These are phyloP conservation scores for Dactylis glomerata DNA, from an alignment of 176 grass and related monocot genomes.

Conservation along the genomic window DNA sequence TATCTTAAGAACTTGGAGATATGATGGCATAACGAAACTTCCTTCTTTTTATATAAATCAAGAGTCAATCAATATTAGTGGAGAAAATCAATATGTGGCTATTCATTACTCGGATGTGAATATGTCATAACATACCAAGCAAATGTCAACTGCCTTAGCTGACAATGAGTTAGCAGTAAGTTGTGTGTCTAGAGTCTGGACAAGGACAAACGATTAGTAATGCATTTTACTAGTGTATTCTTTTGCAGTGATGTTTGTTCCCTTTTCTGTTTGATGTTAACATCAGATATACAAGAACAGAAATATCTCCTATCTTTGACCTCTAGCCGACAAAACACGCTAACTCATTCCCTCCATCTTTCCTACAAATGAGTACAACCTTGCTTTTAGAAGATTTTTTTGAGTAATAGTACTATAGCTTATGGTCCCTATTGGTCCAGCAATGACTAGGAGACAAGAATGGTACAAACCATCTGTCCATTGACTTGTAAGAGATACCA, in stretches of 20 bases:
- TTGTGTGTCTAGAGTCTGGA: slow-evolving; percentile 24
- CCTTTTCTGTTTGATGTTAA: slow-evolving; percentile 13
- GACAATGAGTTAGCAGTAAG: slow-evolving; percentile 26
- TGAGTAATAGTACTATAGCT: slow-evolving; percentile 17
- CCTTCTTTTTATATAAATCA: slow-evolving; percentile 20
- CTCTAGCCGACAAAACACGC: slow-evolving; percentile 23
- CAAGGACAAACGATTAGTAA: slow-evolving; percentile 30
- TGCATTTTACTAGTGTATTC: not conserved
- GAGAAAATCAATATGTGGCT: not conserved
- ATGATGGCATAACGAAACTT: slow-evolving; percentile 14
- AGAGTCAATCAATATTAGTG: slow-evolving; percentile 22
- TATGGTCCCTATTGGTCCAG: slow-evolving; percentile 30
- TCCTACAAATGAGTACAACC: slow-evolving; percentile 4
- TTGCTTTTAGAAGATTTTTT: not conserved
- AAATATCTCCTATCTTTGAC: slow-evolving; percentile 10
- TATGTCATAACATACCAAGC: slow-evolving; percentile 7
- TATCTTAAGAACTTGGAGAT: slow-evolving; percentile 21
- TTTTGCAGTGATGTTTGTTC: not conserved
- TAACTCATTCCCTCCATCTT: slow-evolving; percentile 15
- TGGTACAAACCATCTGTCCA: slow-evolving; percentile 14
- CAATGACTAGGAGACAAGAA: slow-evolving; percentile 18
- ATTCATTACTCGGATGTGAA: slow-evolving; percentile 6
- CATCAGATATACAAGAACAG: not conserved
- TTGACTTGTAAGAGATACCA: slow-evolving; percentile 21
- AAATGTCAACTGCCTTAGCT: slow-evolving; percentile 47